These are phyloP conservation scores for Crocinoboletus sp. DNA, from an alignment of 1,284 basidiomycete species.

Conservation along the genomic window DNA sequence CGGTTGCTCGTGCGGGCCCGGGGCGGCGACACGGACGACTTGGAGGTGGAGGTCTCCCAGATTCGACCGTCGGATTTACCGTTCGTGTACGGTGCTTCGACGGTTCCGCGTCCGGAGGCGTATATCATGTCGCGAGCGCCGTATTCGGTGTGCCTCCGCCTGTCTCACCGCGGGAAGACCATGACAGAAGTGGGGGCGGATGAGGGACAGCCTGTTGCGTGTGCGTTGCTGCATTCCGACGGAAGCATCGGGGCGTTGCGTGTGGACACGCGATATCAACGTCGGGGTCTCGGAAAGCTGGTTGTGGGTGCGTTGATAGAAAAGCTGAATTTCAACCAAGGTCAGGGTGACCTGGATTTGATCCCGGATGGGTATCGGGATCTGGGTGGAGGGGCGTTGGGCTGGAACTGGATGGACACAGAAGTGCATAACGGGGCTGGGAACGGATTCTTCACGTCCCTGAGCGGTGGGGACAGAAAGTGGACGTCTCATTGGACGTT, in stretches of 20 bases:
- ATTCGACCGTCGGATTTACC: conserved; percentile 14
- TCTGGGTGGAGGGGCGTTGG: conserved; percentile 18
- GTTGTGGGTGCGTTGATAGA: conserved; percentile 13
- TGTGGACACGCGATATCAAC: conserved; percentile 11
- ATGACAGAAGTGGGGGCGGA: not conserved
- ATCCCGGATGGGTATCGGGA: conserved; percentile 6
- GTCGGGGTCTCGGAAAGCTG: conserved; percentile 16
- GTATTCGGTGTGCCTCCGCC: conserved; percentile 21
- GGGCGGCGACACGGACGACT: too few relatives aligned
- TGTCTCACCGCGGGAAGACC: not conserved
- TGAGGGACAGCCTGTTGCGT: conserved; percentile 7
- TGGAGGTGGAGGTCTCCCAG: conserved; percentile 4
- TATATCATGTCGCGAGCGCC: conserved; percentile 19
- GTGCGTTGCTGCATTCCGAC: conserved; percentile 20
- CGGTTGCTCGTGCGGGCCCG: too few relatives aligned
- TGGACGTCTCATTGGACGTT: conserved; percentile 15
- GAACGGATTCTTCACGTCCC: conserved; percentile 11
- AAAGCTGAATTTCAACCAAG: conserved; percentile 10
- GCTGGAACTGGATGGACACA: conserved; percentile 25
- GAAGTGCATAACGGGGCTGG: conserved; percentile 7
- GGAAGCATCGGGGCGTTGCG: conserved; percentile 20
- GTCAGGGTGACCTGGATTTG: not conserved
- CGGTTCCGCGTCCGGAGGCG: conserved; percentile 13
- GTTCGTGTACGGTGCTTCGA: conserved; percentile 9
- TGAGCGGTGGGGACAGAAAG: conserved; percentile 10